These are phyloP conservation scores for Penicillium goetzii DNA, from an alignment of 495 filamentous ascomycete genomes.

Conservation along the genomic window DNA sequence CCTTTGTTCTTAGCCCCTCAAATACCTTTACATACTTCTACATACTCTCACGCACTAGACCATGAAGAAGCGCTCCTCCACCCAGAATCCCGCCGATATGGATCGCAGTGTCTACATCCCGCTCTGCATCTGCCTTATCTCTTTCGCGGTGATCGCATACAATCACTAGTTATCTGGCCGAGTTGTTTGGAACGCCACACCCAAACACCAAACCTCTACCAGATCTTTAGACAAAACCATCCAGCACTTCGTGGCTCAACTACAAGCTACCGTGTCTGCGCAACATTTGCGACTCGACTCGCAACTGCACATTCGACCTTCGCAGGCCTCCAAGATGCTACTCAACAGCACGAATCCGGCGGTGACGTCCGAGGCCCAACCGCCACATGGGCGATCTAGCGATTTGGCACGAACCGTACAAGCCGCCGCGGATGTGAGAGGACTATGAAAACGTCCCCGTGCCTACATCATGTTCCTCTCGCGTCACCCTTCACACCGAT, in stretches of 20 bases:
- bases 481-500: neutral
- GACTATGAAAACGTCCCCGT: neutral
- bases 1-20: neutral
- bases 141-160: slow-evolving; percentile 49
- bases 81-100: slow-evolving; percentile 33
- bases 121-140: slow-evolving; percentile 49
- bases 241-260: neutral
- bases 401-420: neutral
- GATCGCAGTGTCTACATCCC: slow-evolving; percentile 48
- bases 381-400: neutral
- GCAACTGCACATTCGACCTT: neutral
- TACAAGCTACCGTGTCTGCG: neutral
- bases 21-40: neutral
- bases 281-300: neutral
- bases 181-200: slow-evolving; percentile 9
- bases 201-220: slow-evolving; percentile 6
- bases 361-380: too few species aligned
- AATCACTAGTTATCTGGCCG: slow-evolving; percentile 33
- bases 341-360: neutral
- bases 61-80: slow-evolving; percentile 32
- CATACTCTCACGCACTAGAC: neutral
- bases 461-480: neutral
- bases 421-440: neutral
- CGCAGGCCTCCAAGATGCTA: neutral
- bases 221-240: slow-evolving; percentile 7